Evolutionary conservation across 148 eudicot species (phyloP).

Genomic region (Spergularia marina): DNA sequence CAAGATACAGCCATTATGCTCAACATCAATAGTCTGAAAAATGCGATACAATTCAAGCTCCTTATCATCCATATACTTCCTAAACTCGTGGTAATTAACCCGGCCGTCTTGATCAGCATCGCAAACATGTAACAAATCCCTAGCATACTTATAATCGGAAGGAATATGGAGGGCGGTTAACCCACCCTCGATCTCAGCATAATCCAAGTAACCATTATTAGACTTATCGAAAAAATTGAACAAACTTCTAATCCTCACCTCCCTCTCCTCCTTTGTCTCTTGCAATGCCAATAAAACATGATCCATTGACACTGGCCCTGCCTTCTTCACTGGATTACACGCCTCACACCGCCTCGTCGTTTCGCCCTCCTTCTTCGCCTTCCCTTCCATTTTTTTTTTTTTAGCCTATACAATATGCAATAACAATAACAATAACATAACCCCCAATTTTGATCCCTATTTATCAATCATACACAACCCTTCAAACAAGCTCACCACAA

Average conservation of each 20-base stretch:
- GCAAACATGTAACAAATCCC: slow-evolving; percentile 72
- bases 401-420: not conserved
- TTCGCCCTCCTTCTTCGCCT: slow-evolving; percentile 30
- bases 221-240: slow-evolving; percentile 68
- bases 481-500: slow-evolving; percentile 22
- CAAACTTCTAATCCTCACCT: slow-evolving; percentile 56
- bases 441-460: not conserved
- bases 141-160: slow-evolving; percentile 86
- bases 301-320: slow-evolving; percentile 72
- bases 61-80: slow-evolving; percentile 94
- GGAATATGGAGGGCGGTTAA: slow-evolving; percentile 76
- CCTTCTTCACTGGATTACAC: slow-evolving; percentile 69
- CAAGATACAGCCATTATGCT: slow-evolving; percentile 90
- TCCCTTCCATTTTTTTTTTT: slow-evolving; percentile 25
- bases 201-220: slow-evolving; percentile 66
- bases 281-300: slow-evolving; percentile 75
- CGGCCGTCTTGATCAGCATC: slow-evolving; percentile 83
- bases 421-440: not conserved
- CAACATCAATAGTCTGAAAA: slow-evolving; percentile 96
- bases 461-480: not conserved
- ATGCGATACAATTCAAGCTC: slow-evolving; percentile 90
- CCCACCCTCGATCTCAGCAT: slow-evolving; percentile 64
- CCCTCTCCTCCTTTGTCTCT: slow-evolving; percentile 86
- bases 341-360: slow-evolving; percentile 31
- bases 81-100: slow-evolving; percentile 82